Conservation (phyloP, 2,329 filamentous ascomycete genomes). For the Neophaeococcomyces mojaviensis region DNA sequence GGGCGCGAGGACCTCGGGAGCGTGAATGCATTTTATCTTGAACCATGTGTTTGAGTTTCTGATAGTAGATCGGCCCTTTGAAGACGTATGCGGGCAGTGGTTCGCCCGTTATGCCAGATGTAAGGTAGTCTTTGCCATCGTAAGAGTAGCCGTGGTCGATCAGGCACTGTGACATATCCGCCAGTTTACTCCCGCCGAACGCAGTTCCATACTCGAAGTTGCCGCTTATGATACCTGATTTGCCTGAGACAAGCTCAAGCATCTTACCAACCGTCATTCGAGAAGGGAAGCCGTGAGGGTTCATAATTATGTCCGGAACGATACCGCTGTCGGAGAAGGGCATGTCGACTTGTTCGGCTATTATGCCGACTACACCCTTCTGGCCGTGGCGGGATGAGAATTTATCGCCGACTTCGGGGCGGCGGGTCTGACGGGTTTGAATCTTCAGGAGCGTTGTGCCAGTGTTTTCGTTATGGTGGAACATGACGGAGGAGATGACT, state of each 20-base stretch:
- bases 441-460: slow-evolving; percentile 87
- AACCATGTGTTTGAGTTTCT: slow-evolving; percentile 99
- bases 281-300: slow-evolving; percentile 97
- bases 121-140: slow-evolving; percentile 95
- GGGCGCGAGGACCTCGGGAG: slow-evolving; percentile 78
- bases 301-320: slow-evolving; percentile 99
- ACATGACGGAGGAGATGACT: slow-evolving; percentile 94
- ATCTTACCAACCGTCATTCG: slow-evolving; percentile 99
- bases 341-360: slow-evolving; percentile 93
- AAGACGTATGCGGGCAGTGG: slow-evolving; percentile 92
- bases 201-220: slow-evolving; percentile 82
- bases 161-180: slow-evolving; percentile 80
- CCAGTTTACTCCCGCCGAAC: slow-evolving; percentile 75
- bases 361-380: slow-evolving; percentile 95
- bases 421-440: slow-evolving; percentile 88
- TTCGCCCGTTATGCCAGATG: slow-evolving; percentile 90
- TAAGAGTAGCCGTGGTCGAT: slow-evolving; percentile 89
- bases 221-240: slow-evolving; percentile 80
- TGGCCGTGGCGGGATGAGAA: slow-evolving; percentile 98
- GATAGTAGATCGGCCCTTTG: slow-evolving; percentile 98
- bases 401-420: slow-evolving; percentile 94
- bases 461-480: slow-evolving; percentile 72
- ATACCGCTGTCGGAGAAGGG: slow-evolving; percentile 88
- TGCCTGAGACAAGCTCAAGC: slow-evolving; percentile 88
- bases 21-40: slow-evolving; percentile 99